A percentile compares a stretch with the other conserved stretches of the same genome.
phyloP scores from a whole-genome alignment of 352 stramenopile genomes.

The Pseudoperonospora humuli region DNA sequence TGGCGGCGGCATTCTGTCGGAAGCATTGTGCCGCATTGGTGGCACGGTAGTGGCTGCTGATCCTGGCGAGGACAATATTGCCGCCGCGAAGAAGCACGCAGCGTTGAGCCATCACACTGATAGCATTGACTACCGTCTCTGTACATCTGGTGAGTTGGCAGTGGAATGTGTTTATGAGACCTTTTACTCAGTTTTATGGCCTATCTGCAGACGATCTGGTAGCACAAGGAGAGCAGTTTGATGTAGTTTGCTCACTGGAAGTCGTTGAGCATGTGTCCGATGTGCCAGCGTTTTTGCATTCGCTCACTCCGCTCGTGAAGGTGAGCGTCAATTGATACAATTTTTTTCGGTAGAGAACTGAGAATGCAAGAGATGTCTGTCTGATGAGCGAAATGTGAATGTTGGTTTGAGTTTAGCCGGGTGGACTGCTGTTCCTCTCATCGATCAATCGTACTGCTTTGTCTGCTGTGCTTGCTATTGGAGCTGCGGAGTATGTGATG shows the following conservation, averaged over 20 bases:
- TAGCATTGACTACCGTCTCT: constrained; percentile 74
- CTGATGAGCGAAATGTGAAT: too few relatives aligned
- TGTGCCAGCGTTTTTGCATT: constrained; percentile 56
- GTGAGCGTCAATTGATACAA: constrained; percentile 17
- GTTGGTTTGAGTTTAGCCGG: constrained; percentile 27
- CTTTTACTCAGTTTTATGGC: background rate
- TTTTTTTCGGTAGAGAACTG: background rate
- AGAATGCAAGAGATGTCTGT: background rate
- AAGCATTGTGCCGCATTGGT: constrained; percentile 72
- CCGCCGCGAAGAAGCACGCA: constrained; percentile 59
- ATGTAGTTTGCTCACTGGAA: constrained; percentile 82
- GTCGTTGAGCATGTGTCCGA: constrained; percentile 81
- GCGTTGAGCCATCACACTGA: constrained; percentile 38
- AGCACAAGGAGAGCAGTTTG: constrained; percentile 55
- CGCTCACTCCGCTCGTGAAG: constrained; percentile 75
- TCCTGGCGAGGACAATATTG: constrained; percentile 63
- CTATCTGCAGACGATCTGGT: constrained; percentile 56
- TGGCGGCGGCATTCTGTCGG: constrained; percentile 77
- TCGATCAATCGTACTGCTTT: constrained; percentile 78
- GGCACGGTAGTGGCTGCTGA: constrained; percentile 65
- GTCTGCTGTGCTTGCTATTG: constrained; percentile 59
- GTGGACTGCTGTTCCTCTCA: constrained; percentile 74
- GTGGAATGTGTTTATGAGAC: background rate
- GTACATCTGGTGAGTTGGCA: constrained; percentile 49
- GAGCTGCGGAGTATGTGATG: constrained; percentile 70